These are phyloP conservation scores for Noccaea caerulescens DNA, from an alignment of 345 rosid genomes.

Conservation along the genomic window DNA sequence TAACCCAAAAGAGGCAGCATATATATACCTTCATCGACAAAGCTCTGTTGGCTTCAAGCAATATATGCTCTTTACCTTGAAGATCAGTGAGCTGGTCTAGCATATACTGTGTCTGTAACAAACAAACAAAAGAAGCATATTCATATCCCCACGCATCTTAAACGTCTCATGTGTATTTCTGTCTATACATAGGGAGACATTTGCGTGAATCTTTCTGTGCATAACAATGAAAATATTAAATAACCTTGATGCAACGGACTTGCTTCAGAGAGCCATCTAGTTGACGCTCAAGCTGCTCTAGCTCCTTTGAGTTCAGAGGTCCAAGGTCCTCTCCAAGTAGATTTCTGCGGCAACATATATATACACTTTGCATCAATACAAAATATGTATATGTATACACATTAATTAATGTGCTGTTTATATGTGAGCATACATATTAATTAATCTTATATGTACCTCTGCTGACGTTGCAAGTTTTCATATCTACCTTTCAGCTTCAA, in stretches of 20 bases:
- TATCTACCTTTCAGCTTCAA: constrained; percentile 47
- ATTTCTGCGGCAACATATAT: constrained; percentile 54
- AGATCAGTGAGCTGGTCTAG: constrained; percentile 95
- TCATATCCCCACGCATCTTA: constrained; percentile 2
- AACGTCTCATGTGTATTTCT: constrained; percentile 10
- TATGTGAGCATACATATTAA: not conserved
- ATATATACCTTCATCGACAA: constrained; percentile 72
- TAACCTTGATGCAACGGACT: constrained; percentile 90
- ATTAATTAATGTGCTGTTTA: not conserved
- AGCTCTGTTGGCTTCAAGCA: constrained; percentile 89
- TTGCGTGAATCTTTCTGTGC: not conserved
- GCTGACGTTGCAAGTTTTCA: constrained; percentile 45
- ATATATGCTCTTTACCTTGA: constrained; percentile 81
- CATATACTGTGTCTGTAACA: constrained; percentile 81
- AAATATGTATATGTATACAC: not conserved
- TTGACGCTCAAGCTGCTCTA: constrained; percentile 95
- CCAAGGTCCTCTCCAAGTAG: constrained; percentile 97
- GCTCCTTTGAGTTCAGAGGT: constrained; percentile 83
- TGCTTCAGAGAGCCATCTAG: constrained; percentile 82
- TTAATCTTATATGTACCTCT: constrained; percentile 32
- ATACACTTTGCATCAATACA: constrained; percentile 23
- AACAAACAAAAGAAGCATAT: not conserved
- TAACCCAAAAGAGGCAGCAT: not conserved
- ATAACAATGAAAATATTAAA: not conserved
- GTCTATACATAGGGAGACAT: not conserved